Base-by-base conservation (phyloP, 2,329 filamentous ascomycete genomes). In the Dothideomycetidae sp. region DNA sequence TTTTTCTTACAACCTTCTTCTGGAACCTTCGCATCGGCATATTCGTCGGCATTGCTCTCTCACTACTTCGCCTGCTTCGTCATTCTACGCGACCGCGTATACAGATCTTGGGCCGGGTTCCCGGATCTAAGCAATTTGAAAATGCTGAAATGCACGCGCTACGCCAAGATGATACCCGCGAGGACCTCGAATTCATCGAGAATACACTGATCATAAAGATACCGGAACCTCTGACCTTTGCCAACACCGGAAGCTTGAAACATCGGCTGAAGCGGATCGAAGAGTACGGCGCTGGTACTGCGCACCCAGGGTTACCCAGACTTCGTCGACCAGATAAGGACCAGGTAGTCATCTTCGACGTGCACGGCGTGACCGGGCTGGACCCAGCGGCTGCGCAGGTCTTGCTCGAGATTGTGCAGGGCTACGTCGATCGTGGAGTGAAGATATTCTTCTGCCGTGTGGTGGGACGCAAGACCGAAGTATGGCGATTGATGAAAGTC, bases 181-280 rank as follows among this genome's bases (percentile, higher is more conserved):
- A 37, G 10, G 39, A 47, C 17, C 67, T 96, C 3, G 88, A 96
- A 55, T 86, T 93, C 50, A 71, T 94, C 37, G 86, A 94, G 46
- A 83, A 88, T 11, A 92, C 82, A 43, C 65, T 98, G 7, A 93
- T 98, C 42, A 84, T 96, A 50, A 96, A 96, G 65, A 96, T 98
- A 39, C 88, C 90, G 0, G 90, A 98, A 54, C 90, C 90, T 0
- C 65, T 98, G 35, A 96, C 88, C 0, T 98, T 98, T 56, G 88
- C 88, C 52, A 98, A 98, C 56, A 96, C 90, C 0, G 90, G 86
- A 32, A 45, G 53, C 13, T 65, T 98, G 31, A 93, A 92, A 58
- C 79, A 78, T 36, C 72, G 90, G 3, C 67, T 98, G 9, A 70
- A 81, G 4, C 68, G 90, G 5, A 67, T 98, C 1, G 90, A 96